Evolutionary conservation across 2,329 filamentous ascomycete genomes (phyloP), one percentile per base, ranked within the genome.

Genomic region (Zopfia rhizophila): DNA sequence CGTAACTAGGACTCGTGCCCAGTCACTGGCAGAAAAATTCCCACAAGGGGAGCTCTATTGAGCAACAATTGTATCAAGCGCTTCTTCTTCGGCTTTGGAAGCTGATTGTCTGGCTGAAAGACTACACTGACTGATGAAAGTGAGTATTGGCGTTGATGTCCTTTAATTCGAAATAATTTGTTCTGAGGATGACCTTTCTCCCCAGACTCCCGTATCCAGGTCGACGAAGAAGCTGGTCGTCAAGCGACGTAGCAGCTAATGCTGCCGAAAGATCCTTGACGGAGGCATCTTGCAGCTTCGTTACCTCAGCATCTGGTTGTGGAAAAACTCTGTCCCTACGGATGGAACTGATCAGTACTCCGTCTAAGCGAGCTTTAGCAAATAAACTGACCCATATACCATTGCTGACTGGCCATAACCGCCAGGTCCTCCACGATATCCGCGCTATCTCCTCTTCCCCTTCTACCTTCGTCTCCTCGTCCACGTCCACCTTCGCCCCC

Each of bases 61-160:
- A 76, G 36, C 1, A 85, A 55, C 16, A 79, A 57, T 12, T 78
- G 65, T 12, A 84, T 68, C 4, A 83, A 67, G 4, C 76, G 75
- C 29, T 73, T 72, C 24, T 71, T 77, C 61, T 78, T 81, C 23
- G 71, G 71, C 39, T 74, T 75, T 3, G 55, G 65, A 5, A 49
- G 46, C 48, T 69, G 7, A 70, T 68, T 7, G 58, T 68, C 28
- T 75, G 53, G 11, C 68, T 63, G 53, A 70, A 68, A 58, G 0
- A 56, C 39, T 1, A 68, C 38, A 1, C 55, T 60, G 32, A 72
- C 1, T 63, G 58, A 39, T 67, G 65, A 0, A 70, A 31, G 1
- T 49, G 32, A 6, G 54, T 51, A 3, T 63, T 44, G 1, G 51
- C 14, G 0, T 51, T 42, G 64, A 60, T 48, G 3, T 49, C 55